These are phyloP conservation scores for Penicillium parvum DNA, from an alignment of 495 filamentous ascomycete genomes.

Conservation along the genomic window DNA sequence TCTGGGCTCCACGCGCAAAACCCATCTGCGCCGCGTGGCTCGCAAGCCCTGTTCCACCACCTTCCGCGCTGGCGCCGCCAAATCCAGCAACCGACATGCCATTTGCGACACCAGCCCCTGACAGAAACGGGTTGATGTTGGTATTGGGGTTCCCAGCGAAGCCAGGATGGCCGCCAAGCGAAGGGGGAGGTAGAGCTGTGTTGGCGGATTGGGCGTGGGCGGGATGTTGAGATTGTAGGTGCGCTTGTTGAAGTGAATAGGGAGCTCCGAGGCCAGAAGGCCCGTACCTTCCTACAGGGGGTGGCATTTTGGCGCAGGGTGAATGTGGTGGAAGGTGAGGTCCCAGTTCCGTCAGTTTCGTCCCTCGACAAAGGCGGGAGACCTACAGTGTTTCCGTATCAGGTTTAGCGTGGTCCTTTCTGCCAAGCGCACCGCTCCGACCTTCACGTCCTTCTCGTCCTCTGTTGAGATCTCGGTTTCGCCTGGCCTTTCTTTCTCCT, in stretches of 20 bases:
- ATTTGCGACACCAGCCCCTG: constrained; percentile 49
- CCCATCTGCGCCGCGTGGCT: constrained; percentile 85
- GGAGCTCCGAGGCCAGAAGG: constrained; percentile 48
- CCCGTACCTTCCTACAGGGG: constrained; percentile 50
- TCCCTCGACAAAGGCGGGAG: constrained; percentile 23
- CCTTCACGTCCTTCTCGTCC: constrained; percentile 15
- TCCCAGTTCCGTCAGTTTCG: constrained; percentile 18
- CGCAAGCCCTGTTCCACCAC: constrained; percentile 75
- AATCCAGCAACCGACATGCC: constrained; percentile 54
- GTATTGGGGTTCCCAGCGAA: constrained; percentile 60
- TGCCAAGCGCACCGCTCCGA: constrained; percentile 28
- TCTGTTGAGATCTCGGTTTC: constrained; percentile 8
- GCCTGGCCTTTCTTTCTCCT: constrained; percentile 5
- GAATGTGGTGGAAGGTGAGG: constrained; percentile 11
- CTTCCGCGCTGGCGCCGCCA: constrained; percentile 51
- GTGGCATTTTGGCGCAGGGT: constrained; percentile 24
- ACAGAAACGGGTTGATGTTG: constrained; percentile 64
- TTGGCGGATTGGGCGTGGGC: constrained; percentile 50
- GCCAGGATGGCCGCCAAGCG: constrained; percentile 53
- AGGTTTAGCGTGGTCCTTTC: constrained; percentile 30
- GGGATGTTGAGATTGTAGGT: constrained; percentile 48
- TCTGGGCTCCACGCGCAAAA: constrained; percentile 71
- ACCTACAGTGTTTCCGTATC: constrained; percentile 24
- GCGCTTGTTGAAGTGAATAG: constrained; percentile 48
- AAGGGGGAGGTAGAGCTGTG: constrained; percentile 56